A percentile compares a stretch with the other conserved stretches of the same genome.
phyloP scores from a whole-genome alignment of 768 basidiomycete species.

The Pleurotus tuber-regium region DNA sequence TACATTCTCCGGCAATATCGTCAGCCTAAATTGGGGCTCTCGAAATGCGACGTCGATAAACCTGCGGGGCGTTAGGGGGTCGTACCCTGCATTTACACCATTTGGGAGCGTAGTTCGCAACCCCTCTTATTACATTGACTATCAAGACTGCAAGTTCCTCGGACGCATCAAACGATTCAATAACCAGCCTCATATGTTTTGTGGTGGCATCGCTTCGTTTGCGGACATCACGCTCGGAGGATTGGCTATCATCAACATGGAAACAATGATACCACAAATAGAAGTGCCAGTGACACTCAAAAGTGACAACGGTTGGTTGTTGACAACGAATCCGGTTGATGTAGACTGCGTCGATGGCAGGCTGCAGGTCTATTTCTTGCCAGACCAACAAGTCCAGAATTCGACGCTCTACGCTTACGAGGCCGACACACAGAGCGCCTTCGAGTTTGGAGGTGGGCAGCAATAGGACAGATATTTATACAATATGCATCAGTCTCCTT shows the following conservation, averaged over 20 bases:
- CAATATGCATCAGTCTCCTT: neutral
- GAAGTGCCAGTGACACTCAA: conserved; percentile 1
- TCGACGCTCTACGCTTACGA: neutral
- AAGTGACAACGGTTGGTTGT: conserved; percentile 4
- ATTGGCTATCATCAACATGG: neutral
- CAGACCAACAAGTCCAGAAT: conserved; percentile 4
- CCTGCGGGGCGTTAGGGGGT: neutral
- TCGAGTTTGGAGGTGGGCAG: conserved; percentile 5
- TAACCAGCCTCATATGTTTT: conserved; percentile 3
- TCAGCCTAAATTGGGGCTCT: conserved; percentile 7
- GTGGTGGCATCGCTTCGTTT: conserved; percentile 3
- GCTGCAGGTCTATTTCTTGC: conserved; percentile 3
- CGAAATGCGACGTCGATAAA: conserved; percentile 1
- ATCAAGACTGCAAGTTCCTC: conserved; percentile 9
- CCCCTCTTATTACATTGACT: conserved; percentile 6
- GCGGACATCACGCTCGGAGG: neutral
- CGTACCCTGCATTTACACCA: neutral
- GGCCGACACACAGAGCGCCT: conserved; percentile 1
- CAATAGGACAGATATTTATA: neutral
- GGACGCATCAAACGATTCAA: neutral
- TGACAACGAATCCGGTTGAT: conserved; percentile 11
- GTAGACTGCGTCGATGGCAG: conserved; percentile 7
- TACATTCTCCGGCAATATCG: neutral
- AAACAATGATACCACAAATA: conserved; percentile 1
- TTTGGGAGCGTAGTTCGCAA: neutral